Base-by-base conservation (phyloP, 305 asterid genomes). In the Euphrasia arctica region DNA sequence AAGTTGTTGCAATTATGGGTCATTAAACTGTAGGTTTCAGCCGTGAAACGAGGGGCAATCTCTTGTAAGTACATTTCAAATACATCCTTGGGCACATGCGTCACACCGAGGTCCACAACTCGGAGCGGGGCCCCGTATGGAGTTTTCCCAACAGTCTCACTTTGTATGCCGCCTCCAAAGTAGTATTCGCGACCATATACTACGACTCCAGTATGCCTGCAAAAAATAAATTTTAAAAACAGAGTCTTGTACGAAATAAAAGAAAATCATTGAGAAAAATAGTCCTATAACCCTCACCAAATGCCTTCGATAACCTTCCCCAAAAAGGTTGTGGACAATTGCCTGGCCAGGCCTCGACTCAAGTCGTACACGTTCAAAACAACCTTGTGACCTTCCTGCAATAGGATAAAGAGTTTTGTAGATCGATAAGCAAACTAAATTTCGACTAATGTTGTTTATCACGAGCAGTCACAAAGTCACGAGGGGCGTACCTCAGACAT, bases 151-250 rank as follows among this genome's bases (percentile, higher is more conserved):
- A 66, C 96, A 2, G 80, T 82, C 60, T 78, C 83, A 63, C 74
- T 75, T 72, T 90, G 95, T 66, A 93, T 90, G 73, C 99, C 99
- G 31, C 88, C 96, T 42, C 99, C 96, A 67, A 88, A 93, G 74
- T 88, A 93, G 82, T 88, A 93, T 70, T 93, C 99, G 54, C 73
- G 72, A 61, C 90, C 97, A 71, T 90, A 93, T 54, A 86, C 97
- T 54, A 87, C 94, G 14, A 90, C 75, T 69, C 99, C 99, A 1
- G 99, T 88, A 74, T 93, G 99, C 99, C 99, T 93, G 82, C 60
- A 56, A 48, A 57, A 57, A 36, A 11, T 31, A 31, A 31, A 31
- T 31, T 3, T 31, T 31, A 31, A 31, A 4, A 31, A 31, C 4
- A 3, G 34, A 31, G 4, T 31, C 2, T 31, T 31, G 4, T 31